Evolutionary conservation across 1,284 basidiomycete genomes (phyloP), one percentile per base, ranked within the genome.

Genomic region (Cryptococcus sp.): DNA sequence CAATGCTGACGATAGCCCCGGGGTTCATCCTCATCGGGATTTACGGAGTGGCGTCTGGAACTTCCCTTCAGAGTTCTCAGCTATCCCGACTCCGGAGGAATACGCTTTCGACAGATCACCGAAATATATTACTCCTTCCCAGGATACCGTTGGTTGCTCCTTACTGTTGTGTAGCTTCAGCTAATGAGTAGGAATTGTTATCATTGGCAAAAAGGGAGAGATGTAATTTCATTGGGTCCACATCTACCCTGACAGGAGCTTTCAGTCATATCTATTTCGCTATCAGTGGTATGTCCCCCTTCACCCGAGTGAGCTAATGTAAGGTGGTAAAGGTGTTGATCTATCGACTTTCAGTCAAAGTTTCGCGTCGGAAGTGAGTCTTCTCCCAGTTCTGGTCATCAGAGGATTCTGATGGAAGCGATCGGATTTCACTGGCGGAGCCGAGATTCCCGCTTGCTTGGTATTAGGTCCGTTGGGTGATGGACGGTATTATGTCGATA

Each of bases 21-120:
- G 91, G n/a, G 86, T 96, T 0, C 88, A 94, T 66, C 90, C 88
- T 84, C 74, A 97, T 2, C 83, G 85, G 62, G 92, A 98, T 64
- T 87, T 89, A 1, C 81, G 89, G 9, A 88, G 91, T 0, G 81
- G 83, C 5, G 86, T 90, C 7, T 94, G 90, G 76, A 96, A 96
- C 69, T 98, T 91, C 67, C 76, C 84, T 0, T 81, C 83, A 1
- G 82, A 81, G 3, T 50, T 60, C 10, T 82, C 86, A 66, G 75
- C 75, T 7, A 83, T 98, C 42, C 88, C 92, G 0, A 79, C 83
- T 51, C 84, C 91, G 2, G 82, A 82, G n/a, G 83, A 93, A 46
- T 98, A 98, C 64, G 91, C 87, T n/a, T 96, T 91, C 55, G 83
- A 88, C 53, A 82, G 88, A 1, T 73, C 93, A 0, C 79, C 82